Evolutionary conservation across 805 yeast species (phyloP).

Genomic region (Myxozyma kluyveri): DNA sequence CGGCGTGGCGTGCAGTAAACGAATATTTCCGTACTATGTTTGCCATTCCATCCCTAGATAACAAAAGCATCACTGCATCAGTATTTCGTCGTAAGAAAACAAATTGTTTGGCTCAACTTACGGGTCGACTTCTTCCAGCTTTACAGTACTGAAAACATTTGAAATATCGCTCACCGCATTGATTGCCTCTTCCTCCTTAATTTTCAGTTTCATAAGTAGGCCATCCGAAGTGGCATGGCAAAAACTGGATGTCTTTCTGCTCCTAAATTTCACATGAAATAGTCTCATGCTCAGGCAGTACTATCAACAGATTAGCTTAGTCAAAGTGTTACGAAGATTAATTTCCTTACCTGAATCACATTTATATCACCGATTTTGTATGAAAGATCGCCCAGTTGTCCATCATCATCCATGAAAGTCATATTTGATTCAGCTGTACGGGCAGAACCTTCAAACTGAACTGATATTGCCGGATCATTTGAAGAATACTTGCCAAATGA

Average conservation of each 20-base stretch:
- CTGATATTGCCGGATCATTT: neutral
- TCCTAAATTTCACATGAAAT: constrained; percentile 12
- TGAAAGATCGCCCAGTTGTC: neutral
- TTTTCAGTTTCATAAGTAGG: constrained; percentile 4
- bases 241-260: constrained; percentile 14
- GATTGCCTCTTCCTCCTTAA: constrained; percentile 1
- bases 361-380: neutral
- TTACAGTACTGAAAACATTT: constrained; percentile 2
- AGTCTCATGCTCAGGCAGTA: constrained; percentile 14
- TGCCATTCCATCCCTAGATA: constrained; percentile 6
- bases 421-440: constrained; percentile 13
- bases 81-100: neutral
- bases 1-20: neutral
- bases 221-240: constrained; percentile 14
- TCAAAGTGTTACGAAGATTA: neutral
- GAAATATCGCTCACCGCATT: constrained; percentile 1
- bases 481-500: constrained; percentile 8
- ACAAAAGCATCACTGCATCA: neutral
- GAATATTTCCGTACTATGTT: neutral
- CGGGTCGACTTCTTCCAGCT: too few species aligned
- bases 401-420: neutral
- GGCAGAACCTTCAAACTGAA: constrained; percentile 11
- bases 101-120: neutral
- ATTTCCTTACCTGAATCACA: constrained; percentile 5
- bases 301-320: neutral